Evolutionary conservation across 768 basidiomycete species (phyloP).

Genomic region (Cystofilobasidium macerans): DNA sequence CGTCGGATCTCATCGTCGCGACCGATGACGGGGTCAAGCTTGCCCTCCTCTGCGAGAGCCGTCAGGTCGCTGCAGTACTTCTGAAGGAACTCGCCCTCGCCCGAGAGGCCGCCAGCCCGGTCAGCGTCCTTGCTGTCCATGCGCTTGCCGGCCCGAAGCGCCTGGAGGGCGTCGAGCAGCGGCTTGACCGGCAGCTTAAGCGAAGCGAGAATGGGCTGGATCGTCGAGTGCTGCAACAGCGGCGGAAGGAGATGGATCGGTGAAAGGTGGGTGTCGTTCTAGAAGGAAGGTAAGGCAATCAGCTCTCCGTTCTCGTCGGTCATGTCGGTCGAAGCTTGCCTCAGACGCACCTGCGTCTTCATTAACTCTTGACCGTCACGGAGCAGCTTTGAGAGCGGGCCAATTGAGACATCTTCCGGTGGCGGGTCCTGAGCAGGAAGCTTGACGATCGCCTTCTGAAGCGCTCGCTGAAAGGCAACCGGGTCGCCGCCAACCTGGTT

Average conservation of each 20-base stretch:
- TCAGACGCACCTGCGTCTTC: constrained; percentile 51
- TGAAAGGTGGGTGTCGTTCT: constrained; percentile 78
- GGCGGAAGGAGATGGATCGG: constrained; percentile 85
- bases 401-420: constrained; percentile 65
- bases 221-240: constrained; percentile 59
- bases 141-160: constrained; percentile 68
- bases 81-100: constrained; percentile 16
- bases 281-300: constrained; percentile 9
- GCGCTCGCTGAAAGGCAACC: constrained; percentile 38
- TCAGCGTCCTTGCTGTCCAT: constrained; percentile 80
- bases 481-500: constrained; percentile 41
- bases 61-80: constrained; percentile 57
- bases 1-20: constrained; percentile 33
- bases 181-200: constrained; percentile 45
- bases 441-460: constrained; percentile 68
- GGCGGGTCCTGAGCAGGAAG: constrained; percentile 73
- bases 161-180: constrained; percentile 64
- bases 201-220: constrained; percentile 48
- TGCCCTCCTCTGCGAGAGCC: constrained; percentile 68
- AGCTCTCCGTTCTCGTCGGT: too few relatives aligned
- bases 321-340: too few relatives aligned
- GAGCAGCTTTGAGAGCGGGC: constrained; percentile 50
- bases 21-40: constrained; percentile 60
- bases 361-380: constrained; percentile 64
- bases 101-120: constrained; percentile 41